These are phyloP conservation scores for Euphorbia lathyris DNA, from an alignment of 345 rosid genomes.

Conservation along the genomic window DNA sequence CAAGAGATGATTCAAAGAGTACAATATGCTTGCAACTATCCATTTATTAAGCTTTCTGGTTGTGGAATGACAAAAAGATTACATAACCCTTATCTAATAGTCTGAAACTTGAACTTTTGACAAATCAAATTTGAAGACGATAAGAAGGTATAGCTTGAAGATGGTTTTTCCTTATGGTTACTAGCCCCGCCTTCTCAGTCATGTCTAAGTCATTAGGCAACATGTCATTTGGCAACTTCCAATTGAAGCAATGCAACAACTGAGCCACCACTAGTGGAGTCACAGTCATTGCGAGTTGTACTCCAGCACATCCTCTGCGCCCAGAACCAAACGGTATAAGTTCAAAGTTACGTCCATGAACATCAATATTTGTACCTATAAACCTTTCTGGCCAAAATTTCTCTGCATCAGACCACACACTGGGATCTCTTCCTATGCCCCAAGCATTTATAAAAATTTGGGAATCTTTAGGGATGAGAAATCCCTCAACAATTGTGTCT, in stretches of 20 bases:
- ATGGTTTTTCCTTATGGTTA: slow-evolving; percentile 33
- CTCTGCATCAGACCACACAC: slow-evolving; percentile 34
- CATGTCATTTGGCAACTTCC: slow-evolving; percentile 36
- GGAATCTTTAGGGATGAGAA: slow-evolving; percentile 32
- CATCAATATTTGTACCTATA: slow-evolving; percentile 21
- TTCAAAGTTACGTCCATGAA: slow-evolving; percentile 38
- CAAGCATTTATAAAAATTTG: slow-evolving; percentile 31
- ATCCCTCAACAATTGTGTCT: slow-evolving; percentile 32
- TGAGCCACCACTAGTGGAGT: slow-evolving; percentile 36
- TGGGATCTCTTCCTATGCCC: slow-evolving; percentile 43
- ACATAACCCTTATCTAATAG: too few relatives aligned
- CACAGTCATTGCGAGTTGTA: slow-evolving; percentile 31
- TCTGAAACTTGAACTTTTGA: too few relatives aligned
- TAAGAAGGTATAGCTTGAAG: slow-evolving; percentile 31
- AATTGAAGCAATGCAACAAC: slow-evolving; percentile 47
- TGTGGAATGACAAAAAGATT: too few relatives aligned
- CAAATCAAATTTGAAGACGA: slow-evolving; percentile 22
- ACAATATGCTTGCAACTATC: too few relatives aligned
- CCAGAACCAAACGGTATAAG: slow-evolving; percentile 48
- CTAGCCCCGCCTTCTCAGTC: slow-evolving; percentile 37
- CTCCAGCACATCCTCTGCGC: slow-evolving; percentile 40
- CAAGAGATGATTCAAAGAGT: too few relatives aligned
- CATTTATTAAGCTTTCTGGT: too few relatives aligned
- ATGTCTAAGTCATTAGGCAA: slow-evolving; percentile 32
- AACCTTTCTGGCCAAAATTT: slow-evolving; percentile 47